Percentiles rank a stretch among this genome's conserved stretches.
These are phyloP conservation scores for Fusarium sp. DNA, from an alignment of 2,329 filamentous ascomycete species.

Conservation along the genomic window DNA sequence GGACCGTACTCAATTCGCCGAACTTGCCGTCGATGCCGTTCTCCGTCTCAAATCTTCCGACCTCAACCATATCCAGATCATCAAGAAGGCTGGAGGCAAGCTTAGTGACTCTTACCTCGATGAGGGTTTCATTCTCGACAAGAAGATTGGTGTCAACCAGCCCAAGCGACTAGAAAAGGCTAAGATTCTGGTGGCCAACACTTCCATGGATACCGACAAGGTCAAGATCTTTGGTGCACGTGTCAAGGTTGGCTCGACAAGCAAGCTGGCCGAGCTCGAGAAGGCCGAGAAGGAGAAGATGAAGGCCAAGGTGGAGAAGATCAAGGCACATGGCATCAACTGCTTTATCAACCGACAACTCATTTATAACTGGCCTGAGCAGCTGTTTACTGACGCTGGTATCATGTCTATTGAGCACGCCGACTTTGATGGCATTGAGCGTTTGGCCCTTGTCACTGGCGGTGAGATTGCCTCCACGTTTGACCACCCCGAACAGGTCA, in stretches of 20 bases:
- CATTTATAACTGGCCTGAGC: conserved; percentile 99
- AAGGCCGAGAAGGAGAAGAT: conserved; percentile 99
- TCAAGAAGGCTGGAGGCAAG: conserved; percentile 99
- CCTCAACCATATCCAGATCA: conserved; percentile 97
- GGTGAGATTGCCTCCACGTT: conserved; percentile 98
- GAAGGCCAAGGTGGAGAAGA: conserved; percentile 98
- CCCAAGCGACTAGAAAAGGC: conserved; percentile 97
- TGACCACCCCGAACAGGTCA: conserved; percentile 96
- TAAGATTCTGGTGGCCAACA: conserved; percentile 98
- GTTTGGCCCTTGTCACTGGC: conserved; percentile 92
- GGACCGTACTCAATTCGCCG: conserved; percentile 91
- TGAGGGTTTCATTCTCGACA: conserved; percentile 98
- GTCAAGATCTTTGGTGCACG: conserved; percentile 99
- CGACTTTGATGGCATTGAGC: conserved; percentile 98
- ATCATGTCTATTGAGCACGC: conserved; percentile 99
- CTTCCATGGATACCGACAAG: conserved; percentile 99
- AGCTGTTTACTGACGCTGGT: conserved; percentile 96
- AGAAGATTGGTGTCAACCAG: conserved; percentile 99
- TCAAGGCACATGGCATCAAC: conserved; percentile 99
- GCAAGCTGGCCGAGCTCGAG: conserved; percentile 97
- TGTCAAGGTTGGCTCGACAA: conserved; percentile 95
- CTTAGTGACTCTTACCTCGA: conserved; percentile 97
- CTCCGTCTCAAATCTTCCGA: conserved; percentile 91
- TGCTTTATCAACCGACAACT: conserved; percentile 99
- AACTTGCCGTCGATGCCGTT: conserved; percentile 91